Conservation (phyloP, 352 stramenopile species). For the Globisporangium sylvaticum region DNA sequence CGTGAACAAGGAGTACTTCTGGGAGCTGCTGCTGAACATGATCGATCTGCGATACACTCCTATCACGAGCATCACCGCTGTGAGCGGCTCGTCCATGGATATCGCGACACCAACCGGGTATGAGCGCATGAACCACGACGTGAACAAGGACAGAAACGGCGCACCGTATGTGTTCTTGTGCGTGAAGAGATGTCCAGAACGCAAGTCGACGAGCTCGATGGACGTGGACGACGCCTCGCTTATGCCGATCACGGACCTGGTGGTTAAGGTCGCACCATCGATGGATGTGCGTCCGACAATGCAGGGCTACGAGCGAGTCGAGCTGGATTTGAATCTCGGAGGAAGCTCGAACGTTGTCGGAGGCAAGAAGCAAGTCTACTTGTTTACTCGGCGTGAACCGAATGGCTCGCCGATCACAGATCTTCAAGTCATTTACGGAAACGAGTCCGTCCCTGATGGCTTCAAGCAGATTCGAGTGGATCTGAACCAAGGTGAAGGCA, state of each 20-base stretch:
- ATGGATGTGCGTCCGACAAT: constrained; percentile 61
- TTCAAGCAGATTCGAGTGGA: constrained; percentile 87
- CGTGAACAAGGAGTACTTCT: constrained; percentile 86
- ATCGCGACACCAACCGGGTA: constrained; percentile 63
- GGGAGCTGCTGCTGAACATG: constrained; percentile 88
- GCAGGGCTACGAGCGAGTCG: constrained; percentile 71
- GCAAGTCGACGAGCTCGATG: constrained; percentile 23
- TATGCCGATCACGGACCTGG: constrained; percentile 76
- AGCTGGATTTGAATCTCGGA: constrained; percentile 79
- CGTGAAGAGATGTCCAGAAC: constrained; percentile 66
- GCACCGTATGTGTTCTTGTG: constrained; percentile 85
- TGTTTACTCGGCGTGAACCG: constrained; percentile 72
- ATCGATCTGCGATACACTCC: constrained; percentile 86
- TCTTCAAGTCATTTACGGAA: constrained; percentile 73
- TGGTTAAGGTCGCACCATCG: constrained; percentile 61
- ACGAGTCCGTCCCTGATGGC: constrained; percentile 78
- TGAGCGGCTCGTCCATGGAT: constrained; percentile 67
- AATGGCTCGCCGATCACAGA: constrained; percentile 85
- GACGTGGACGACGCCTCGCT: constrained; percentile 25
- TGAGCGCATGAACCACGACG: constrained; percentile 76
- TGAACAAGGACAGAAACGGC: constrained; percentile 80
- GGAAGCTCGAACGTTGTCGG: constrained; percentile 36
- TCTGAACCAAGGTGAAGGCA: constrained; percentile 80
- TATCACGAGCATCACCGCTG: constrained; percentile 74
- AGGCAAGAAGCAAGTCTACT: constrained; percentile 83